Evolutionary conservation across 257 asterid genomes (phyloP).

Genomic region (Echium plantagineum): DNA sequence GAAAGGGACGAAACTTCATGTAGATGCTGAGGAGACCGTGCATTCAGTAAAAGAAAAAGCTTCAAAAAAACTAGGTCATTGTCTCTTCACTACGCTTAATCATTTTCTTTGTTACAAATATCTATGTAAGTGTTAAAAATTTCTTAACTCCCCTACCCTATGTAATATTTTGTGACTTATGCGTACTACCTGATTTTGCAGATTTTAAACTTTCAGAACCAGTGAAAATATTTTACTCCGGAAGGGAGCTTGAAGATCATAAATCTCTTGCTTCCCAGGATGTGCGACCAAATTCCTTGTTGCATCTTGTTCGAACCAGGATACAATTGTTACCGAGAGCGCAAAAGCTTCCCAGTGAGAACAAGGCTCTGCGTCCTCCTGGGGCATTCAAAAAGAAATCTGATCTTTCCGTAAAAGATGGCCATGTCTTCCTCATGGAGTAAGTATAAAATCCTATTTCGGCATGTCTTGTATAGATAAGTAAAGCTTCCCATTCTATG

Average conservation of each 20-base stretch:
- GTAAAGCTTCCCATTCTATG: neutral
- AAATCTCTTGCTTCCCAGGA: slow-evolving; percentile 68
- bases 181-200: slow-evolving; percentile 20
- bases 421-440: slow-evolving; percentile 96
- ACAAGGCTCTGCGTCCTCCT: slow-evolving; percentile 95
- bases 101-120: slow-evolving; percentile 7
- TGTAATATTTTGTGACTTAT: neutral
- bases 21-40: slow-evolving; percentile 77
- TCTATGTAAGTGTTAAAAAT: neutral
- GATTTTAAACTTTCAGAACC: slow-evolving; percentile 90
- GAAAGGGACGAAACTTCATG: slow-evolving; percentile 92
- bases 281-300: slow-evolving; percentile 74
- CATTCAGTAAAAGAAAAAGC: slow-evolving; percentile 86
- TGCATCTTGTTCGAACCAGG: slow-evolving; percentile 94
- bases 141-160: neutral
- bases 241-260: slow-evolving; percentile 85
- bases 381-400: slow-evolving; percentile 99
- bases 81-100: slow-evolving; percentile 5
- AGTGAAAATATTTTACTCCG: slow-evolving; percentile 70
- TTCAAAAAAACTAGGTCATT: slow-evolving; percentile 78
- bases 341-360: slow-evolving; percentile 93
- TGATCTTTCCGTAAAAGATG: slow-evolving; percentile 98
- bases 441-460: slow-evolving; percentile 32
- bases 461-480: slow-evolving; percentile 9
- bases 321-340: slow-evolving; percentile 78